These are phyloP conservation scores for Hymenoscyphus scutula DNA, from an alignment of 2,329 filamentous ascomycete genomes.

Conservation along the genomic window DNA sequence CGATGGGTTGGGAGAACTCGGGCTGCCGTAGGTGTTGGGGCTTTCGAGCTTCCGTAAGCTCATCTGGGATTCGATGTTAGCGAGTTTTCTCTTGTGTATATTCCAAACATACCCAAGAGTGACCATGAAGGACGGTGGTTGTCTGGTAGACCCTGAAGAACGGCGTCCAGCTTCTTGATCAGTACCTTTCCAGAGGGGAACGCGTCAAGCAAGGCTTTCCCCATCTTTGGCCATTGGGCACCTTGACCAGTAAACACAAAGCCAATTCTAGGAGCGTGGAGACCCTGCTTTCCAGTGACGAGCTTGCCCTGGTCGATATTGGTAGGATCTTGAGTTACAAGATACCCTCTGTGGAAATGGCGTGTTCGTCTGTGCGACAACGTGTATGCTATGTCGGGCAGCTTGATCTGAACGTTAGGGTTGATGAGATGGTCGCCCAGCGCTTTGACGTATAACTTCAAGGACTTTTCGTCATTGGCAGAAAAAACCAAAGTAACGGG, in stretches of 20 bases:
- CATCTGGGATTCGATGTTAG: conserved; percentile 1
- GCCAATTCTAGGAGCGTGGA: conserved; percentile 5
- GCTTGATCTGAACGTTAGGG: conserved; percentile 20
- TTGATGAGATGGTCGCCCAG: conserved; percentile 23
- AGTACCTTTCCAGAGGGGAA: conserved; percentile 5
- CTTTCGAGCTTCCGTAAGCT: conserved; percentile 11
- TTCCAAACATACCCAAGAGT: background rate
- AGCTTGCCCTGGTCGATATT: conserved; percentile 5
- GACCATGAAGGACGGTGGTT: conserved; percentile 11
- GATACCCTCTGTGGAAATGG: conserved; percentile 19
- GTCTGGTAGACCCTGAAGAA: conserved; percentile 12
- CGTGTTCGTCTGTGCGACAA: conserved; percentile 25
- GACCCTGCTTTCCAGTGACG: background rate
- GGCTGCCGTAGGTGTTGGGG: conserved; percentile 3
- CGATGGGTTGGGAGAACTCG: conserved; percentile 33
- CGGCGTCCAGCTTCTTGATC: conserved; percentile 12
- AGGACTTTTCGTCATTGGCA: conserved; percentile 25
- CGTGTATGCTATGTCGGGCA: conserved; percentile 29
- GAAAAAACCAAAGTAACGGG: conserved; percentile 27
- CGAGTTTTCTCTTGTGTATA: background rate
- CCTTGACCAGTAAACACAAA: conserved; percentile 36
- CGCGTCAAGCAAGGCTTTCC: conserved; percentile 19
- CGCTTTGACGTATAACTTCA: conserved; percentile 28
- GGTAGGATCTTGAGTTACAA: conserved; percentile 6
- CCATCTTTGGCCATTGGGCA: conserved; percentile 33